Percentiles rank a stretch among this genome's conserved stretches.
These are phyloP conservation scores for Macrolepiota fuliginosa DNA, from an alignment of 768 basidiomycete genomes.

Conservation along the genomic window DNA sequence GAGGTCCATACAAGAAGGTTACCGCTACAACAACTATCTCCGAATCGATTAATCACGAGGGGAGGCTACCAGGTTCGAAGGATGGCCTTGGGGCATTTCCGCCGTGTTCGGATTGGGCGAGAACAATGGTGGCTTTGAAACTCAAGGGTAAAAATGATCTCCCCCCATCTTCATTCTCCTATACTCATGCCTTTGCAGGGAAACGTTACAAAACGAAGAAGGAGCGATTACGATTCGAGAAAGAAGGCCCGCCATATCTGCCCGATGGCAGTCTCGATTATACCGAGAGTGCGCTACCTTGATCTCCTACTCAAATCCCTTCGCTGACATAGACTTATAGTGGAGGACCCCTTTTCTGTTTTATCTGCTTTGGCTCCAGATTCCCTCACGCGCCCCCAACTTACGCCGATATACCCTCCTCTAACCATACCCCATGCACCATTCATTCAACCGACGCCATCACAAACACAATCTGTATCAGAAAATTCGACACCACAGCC, in stretches of 20 bases:
- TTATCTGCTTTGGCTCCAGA: conserved; percentile 65
- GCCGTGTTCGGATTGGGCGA: conserved; percentile 67
- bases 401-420: conserved; percentile 57
- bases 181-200: conserved; percentile 34
- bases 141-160: conserved; percentile 53
- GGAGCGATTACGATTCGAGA: conserved; percentile 74
- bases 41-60: conserved; percentile 63
- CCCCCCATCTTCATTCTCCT: neutral
- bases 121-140: conserved; percentile 69
- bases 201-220: conserved; percentile 82
- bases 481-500: conserved; percentile 17
- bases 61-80: conserved; percentile 71
- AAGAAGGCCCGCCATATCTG: conserved; percentile 65
- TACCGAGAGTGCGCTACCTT: conserved; percentile 50
- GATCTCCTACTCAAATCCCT: neutral
- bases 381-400: conserved; percentile 47
- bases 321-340: conserved; percentile 30
- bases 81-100: conserved; percentile 77
- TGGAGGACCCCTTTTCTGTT: conserved; percentile 77
- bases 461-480: conserved; percentile 13
- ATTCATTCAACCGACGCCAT: conserved; percentile 14
- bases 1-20: conserved; percentile 54
- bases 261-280: conserved; percentile 84
- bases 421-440: conserved; percentile 22
- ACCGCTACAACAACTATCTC: conserved; percentile 26